These are phyloP conservation scores for Acanthamoeba castellanii DNA, from an alignment of 208 protist genomes.

Conservation along the genomic window DNA sequence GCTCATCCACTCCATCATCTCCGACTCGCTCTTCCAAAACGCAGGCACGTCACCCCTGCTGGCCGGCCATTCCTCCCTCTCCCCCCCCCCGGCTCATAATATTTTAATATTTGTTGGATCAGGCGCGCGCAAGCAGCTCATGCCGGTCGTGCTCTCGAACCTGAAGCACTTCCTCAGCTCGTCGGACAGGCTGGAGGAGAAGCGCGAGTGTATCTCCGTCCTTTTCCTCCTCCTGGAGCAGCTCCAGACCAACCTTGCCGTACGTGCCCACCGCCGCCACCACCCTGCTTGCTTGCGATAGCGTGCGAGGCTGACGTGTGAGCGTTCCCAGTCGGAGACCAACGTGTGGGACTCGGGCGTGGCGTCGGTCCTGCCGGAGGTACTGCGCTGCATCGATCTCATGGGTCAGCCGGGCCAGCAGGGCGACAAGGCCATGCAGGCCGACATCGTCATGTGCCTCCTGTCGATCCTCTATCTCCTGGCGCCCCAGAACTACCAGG, in stretches of 20 bases:
- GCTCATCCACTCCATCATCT: slow-evolving; percentile 63
- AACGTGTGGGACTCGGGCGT: slow-evolving; percentile 64
- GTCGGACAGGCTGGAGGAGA: slow-evolving; percentile 50
- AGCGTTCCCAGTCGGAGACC: not conserved
- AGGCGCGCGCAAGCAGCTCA: slow-evolving; percentile 48
- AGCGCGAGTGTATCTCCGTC: slow-evolving; percentile 62
- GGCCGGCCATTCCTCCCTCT: not conserved
- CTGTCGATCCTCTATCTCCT: slow-evolving; percentile 62
- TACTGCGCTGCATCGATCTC: slow-evolving; percentile 2
- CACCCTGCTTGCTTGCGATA: not conserved
- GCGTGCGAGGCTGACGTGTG: not conserved
- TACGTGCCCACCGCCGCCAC: not conserved
- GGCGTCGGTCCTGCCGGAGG: slow-evolving; percentile 44
- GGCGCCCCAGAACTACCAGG: slow-evolving; percentile 62
- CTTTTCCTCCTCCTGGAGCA: slow-evolving; percentile 69
- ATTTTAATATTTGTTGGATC: not conserved
- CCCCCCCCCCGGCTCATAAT: not conserved
- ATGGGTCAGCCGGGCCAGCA: not conserved
- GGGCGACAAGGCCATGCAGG: slow-evolving; percentile 46
- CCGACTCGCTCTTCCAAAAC: slow-evolving; percentile 61
- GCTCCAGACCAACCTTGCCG: slow-evolving; percentile 56
- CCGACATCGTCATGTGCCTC: slow-evolving; percentile 63
- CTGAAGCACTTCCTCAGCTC: slow-evolving; percentile 60
- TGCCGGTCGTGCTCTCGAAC: slow-evolving; percentile 59
- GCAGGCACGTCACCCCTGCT: not conserved